Evolutionary conservation across 441 rosid species (phyloP), one percentile per base, ranked within the genome.

Genomic region (Bocquillonia castaneifolia): DNA sequence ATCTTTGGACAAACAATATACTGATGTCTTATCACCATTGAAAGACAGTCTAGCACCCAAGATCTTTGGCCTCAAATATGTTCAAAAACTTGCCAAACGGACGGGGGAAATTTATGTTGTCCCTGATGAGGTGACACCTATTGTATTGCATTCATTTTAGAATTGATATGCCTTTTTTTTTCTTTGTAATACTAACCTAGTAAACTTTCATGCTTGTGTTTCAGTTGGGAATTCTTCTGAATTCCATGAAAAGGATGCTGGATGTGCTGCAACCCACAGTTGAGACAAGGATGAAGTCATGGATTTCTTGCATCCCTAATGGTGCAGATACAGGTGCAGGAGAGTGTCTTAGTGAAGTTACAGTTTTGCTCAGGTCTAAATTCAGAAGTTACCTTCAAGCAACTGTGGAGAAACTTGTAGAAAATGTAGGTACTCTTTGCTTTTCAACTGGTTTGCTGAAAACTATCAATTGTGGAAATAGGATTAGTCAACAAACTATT

Each of bases 371-470:
- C 63, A 84, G 97, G 81, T 85, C 99, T 36, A 93, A 90, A 77
- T 93, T 87, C 79, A 86, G 99, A 66, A 88, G 80, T 57, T 93
- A 87, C 75, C 80, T 88, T 67, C 99, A 91, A 72, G 99, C 97
- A 39, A 90, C 91, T 56, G 88, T 89, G 50, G 96, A 89, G 72
- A 93, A 89, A 67, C 91, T 93, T 17, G 81, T 83, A 0, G 96
- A 91, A 69, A 93, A 93, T 79, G 99, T 93, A 67, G 77, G 99
- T 63, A 9, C 22, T 62, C 20, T 48, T 45, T 52, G n/a, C 61
- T 63, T n/a, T 18, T 56, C 29, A 36, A 23, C 34, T 13, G 37
- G 13, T 56, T 63, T 54, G 44, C 31, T 29, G 29, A 45, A 51
- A 50, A 40, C 3, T 48, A 60, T 25, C 37, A 34, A 58, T 37